Base-by-base conservation (phyloP, 495 filamentous ascomycete genomes). In the Pyrenula massariospora region DNA sequence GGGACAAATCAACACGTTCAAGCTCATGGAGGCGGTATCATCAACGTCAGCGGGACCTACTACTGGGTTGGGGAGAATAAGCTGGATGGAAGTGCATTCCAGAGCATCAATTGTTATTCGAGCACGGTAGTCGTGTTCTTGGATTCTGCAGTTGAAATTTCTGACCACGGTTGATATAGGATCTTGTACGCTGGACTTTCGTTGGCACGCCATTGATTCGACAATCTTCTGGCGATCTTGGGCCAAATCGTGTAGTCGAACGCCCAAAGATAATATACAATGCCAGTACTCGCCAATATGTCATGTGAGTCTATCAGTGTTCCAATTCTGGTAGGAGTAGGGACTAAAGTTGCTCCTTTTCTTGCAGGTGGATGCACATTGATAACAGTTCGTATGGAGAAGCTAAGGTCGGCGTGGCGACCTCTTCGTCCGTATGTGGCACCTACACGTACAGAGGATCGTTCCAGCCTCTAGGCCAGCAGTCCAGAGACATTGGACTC, bases 361-460 rank as follows among this genome's bases (percentile, higher is more conserved):
- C 22, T n/a, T n/a, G n/a, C n/a, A n/a, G n/a, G n/a, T 87, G 81
- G 74, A 77, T 87, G 77, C 84, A 87, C 60, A 83, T 86, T 60
- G 84, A 87, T 60, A 75, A 68, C 47, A 73, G 71, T 36, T 77
- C 66, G 60, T 87, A 87, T 57, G 77, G 73, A 1, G 83, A 86
- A 25, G 84, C 84, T 10, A 82, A 78, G 56, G 79, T 81, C 0
- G 84, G 79, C 2, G 83, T 87, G 31, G 84, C 83, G 0, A 82
- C 77, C 0, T 73, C 76, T 0, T 69, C 73, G 59, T 66, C 62
- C 10, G 77, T 86, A 10, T 87, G 84, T 62, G 83, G 83, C 5
- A 67, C 63, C 20, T 87, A 86, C 62, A 66, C 60, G n/a, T 67
- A 64, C 49, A 55, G 63, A 12, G 72, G 65, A 11, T 69, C 62